These are phyloP conservation scores for Zasmidium citrigriseum DNA, from an alignment of 2,329 filamentous ascomycete genomes.

Conservation along the genomic window DNA sequence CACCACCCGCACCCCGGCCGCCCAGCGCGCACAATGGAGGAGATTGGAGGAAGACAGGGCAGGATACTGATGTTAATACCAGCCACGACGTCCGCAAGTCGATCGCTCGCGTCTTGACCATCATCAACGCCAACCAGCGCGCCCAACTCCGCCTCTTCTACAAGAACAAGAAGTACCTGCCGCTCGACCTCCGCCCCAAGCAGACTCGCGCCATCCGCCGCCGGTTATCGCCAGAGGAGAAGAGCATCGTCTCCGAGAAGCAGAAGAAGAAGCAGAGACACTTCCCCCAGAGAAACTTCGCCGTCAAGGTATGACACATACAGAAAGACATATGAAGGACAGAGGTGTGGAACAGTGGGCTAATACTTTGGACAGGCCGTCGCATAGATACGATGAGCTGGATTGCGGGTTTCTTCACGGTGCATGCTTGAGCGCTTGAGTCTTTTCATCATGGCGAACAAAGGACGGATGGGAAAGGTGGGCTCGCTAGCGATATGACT, in stretches of 20 bases:
- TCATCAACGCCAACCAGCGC: constrained; percentile 99
- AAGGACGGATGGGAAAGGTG: constrained; percentile 21
- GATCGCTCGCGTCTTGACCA: constrained; percentile 96
- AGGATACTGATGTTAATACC: constrained; percentile 23
- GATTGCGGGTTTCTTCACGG: constrained; percentile 21
- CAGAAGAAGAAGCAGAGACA: constrained; percentile 93
- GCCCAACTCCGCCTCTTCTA: constrained; percentile 98
- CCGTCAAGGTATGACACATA: constrained; percentile 76
- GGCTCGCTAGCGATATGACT: constrained; percentile 19
- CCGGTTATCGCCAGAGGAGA: constrained; percentile 89
- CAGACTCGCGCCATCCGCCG: constrained; percentile 97
- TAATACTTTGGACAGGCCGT: constrained; percentile 16
- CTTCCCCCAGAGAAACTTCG: constrained; percentile 98
- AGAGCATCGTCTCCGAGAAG: constrained; percentile 82
- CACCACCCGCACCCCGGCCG: neutral
- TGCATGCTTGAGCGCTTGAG: constrained; percentile 24
- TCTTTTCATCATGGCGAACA: constrained; percentile 20
- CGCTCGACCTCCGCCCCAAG: constrained; percentile 97
- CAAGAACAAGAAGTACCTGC: constrained; percentile 99
- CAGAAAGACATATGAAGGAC: neutral
- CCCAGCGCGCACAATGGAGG: neutral
- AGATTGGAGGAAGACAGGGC: constrained; percentile 6
- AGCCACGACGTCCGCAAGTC: constrained; percentile 99
- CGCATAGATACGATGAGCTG: constrained; percentile 14
- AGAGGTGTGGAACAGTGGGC: neutral